Evolutionary conservation across 306 rosid species (phyloP).

Genomic region (Ceratonia siliqua): DNA sequence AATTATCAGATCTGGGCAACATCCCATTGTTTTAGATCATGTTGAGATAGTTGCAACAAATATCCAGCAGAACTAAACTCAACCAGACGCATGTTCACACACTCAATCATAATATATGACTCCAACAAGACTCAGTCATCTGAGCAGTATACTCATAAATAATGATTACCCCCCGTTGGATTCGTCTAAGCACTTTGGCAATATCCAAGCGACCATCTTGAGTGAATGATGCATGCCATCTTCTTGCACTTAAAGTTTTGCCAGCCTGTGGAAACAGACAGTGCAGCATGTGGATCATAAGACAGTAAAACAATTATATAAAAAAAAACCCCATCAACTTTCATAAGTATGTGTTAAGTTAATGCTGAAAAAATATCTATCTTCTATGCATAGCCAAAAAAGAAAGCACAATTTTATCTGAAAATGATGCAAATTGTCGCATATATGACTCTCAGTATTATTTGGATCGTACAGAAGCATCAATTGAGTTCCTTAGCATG

Average conservation of each 20-base stretch:
- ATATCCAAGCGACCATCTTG: conserved; percentile 87
- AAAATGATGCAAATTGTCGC: too few relatives aligned
- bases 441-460: too few relatives aligned
- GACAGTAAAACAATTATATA: too few relatives aligned
- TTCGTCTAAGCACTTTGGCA: conserved; percentile 79
- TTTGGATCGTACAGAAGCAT: too few relatives aligned
- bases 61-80: neutral
- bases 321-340: too few relatives aligned
- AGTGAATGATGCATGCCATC: conserved; percentile 84
- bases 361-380: too few relatives aligned
- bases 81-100: neutral
- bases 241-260: conserved; percentile 85
- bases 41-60: neutral
- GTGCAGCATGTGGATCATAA: neutral
- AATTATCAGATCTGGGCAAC: neutral
- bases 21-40: too few relatives aligned
- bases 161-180: conserved; percentile 83
- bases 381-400: too few relatives aligned
- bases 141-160: conserved; percentile 11
- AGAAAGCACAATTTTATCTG: too few relatives aligned
- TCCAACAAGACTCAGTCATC: conserved; percentile 27
- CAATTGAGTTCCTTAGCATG: neutral
- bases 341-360: too few relatives aligned
- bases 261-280: conserved; percentile 69
- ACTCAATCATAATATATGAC: neutral